These are phyloP conservation scores for Pichia sp. DNA, from an alignment of 1,139 yeast genomes.

Conservation along the genomic window DNA sequence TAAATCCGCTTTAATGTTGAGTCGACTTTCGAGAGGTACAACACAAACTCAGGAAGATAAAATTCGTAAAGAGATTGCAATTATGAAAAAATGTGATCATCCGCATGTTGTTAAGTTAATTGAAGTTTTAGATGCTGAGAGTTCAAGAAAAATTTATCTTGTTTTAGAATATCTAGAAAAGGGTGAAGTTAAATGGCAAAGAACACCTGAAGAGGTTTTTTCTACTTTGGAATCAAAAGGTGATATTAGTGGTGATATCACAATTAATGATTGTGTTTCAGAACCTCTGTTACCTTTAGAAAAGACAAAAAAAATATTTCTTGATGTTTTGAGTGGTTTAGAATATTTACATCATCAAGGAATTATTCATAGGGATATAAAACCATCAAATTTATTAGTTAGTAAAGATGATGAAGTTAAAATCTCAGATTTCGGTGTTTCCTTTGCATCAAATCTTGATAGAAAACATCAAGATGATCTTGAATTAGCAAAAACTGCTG, in stretches of 20 bases:
- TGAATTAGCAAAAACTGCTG: slow-evolving; percentile 85
- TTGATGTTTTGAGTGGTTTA: slow-evolving; percentile 84
- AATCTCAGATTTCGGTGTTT: slow-evolving; percentile 95
- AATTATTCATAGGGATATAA: slow-evolving; percentile 92
- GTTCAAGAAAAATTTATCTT: slow-evolving; percentile 78
- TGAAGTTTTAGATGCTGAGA: slow-evolving; percentile 86
- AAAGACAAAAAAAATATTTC: slow-evolving; percentile 63
- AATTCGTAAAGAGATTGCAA: slow-evolving; percentile 86
- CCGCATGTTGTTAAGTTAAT: slow-evolving; percentile 81
- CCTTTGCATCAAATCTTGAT: slow-evolving; percentile 63
- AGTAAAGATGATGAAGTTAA: slow-evolving; percentile 71
- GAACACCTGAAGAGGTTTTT: slow-evolving; percentile 21
- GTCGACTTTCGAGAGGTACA: slow-evolving; percentile 31
- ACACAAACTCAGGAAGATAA: slow-evolving; percentile 56
- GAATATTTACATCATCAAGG: slow-evolving; percentile 93
- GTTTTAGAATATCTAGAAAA: slow-evolving; percentile 87
- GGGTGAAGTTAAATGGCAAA: slow-evolving; percentile 90
- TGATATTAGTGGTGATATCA: slow-evolving; percentile 11
- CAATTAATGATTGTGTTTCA: slow-evolving; percentile 13
- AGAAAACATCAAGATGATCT: slow-evolving; percentile 63
- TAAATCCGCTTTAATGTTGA: slow-evolving; percentile 45
- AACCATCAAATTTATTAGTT: slow-evolving; percentile 87
- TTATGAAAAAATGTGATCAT: slow-evolving; percentile 89
- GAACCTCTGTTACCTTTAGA: slow-evolving; percentile 59
- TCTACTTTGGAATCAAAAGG: neutral